A percentile compares a stretch with the other conserved stretches of the same genome.
Conservation (phyloP, 208 protist species). For the Leishmania lainsoni region DNA sequence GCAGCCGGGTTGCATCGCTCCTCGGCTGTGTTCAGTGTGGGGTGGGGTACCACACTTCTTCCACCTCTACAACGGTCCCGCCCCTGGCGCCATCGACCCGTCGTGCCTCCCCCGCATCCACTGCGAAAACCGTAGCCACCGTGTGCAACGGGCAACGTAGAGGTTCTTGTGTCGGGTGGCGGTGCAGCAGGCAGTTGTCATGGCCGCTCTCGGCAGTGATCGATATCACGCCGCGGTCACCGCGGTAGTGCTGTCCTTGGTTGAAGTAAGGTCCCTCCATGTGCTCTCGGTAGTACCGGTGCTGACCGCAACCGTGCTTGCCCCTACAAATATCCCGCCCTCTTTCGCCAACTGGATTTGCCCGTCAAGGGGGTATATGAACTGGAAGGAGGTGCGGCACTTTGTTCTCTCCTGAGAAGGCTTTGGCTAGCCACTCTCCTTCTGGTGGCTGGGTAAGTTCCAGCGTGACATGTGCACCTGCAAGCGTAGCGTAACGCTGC, state of each 20-base stretch:
- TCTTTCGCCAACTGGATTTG: slow-evolving; percentile 97
- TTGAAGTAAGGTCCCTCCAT: slow-evolving; percentile 80
- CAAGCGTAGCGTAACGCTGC: slow-evolving; percentile 46
- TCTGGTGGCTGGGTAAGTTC: slow-evolving; percentile 56
- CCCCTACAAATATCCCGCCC: slow-evolving; percentile 93
- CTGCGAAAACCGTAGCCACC: slow-evolving; percentile 17
- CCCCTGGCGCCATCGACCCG: slow-evolving; percentile 12
- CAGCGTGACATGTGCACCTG: slow-evolving; percentile 66
- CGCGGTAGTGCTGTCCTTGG: slow-evolving; percentile 95
- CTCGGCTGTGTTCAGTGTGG: slow-evolving; percentile 48
- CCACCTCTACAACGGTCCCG: too few species aligned
- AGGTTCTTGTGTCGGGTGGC: slow-evolving; percentile 8
- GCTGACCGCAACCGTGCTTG: slow-evolving; percentile 85
- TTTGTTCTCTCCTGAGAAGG: slow-evolving; percentile 55
- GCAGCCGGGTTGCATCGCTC: slow-evolving; percentile 56
- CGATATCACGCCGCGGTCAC: slow-evolving; percentile 89
- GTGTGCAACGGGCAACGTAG: slow-evolving; percentile 7
- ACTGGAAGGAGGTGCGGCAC: slow-evolving; percentile 74
- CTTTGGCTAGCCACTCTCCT: slow-evolving; percentile 51
- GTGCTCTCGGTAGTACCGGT: slow-evolving; percentile 67
- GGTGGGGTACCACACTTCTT: slow-evolving; percentile 65
- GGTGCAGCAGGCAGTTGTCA: slow-evolving; percentile 38
- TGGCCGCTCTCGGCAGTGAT: slow-evolving; percentile 53
- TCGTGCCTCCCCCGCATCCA: slow-evolving; percentile 19
- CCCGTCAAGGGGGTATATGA: slow-evolving; percentile 66